Evolutionary conservation across 2,329 filamentous ascomycete genomes (phyloP).

Genomic region (Endothia cerciana): DNA sequence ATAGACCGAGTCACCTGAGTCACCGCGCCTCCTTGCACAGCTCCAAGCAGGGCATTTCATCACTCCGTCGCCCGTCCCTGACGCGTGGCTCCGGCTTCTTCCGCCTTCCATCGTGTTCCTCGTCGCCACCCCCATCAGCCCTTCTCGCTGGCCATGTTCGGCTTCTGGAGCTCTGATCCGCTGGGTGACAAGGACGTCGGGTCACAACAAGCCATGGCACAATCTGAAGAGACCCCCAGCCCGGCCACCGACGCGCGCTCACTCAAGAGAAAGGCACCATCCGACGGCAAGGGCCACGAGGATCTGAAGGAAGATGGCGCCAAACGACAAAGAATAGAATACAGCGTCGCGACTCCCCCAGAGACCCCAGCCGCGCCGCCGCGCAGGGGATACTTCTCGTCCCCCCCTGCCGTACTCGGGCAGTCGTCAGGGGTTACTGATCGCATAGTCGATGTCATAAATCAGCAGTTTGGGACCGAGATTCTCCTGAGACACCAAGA

Average conservation of each 20-base stretch:
- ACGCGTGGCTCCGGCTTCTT: constrained; percentile 2
- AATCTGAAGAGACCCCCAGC: constrained; percentile 17
- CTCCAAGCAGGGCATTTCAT: background rate
- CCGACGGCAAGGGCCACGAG: constrained; percentile 36
- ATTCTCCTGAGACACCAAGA: constrained; percentile 95
- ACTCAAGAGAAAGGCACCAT: constrained; percentile 46
- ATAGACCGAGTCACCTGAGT: background rate
- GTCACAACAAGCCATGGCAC: constrained; percentile 46
- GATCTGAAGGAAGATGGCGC: constrained; percentile 35
- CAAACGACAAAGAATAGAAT: constrained; percentile 50
- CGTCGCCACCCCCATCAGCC: constrained; percentile 37
- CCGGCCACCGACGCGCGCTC: constrained; percentile 33
- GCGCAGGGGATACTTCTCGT: constrained; percentile 31
- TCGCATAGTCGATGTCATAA: constrained; percentile 52
- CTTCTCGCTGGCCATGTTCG: constrained; percentile 54
- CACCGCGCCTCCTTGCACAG: background rate
- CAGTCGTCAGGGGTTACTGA: constrained; percentile 49
- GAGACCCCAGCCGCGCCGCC: constrained; percentile 31
- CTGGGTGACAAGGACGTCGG: constrained; percentile 59
- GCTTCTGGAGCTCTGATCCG: constrained; percentile 62
- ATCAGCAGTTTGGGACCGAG: constrained; percentile 87
- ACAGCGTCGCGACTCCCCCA: constrained; percentile 36
- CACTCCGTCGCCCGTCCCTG: background rate
- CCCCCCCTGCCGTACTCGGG: constrained; percentile 48
- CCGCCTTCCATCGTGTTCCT: constrained; percentile 31